These are phyloP conservation scores for Pneumocystis canis DNA, from an alignment of 1,139 yeast genomes.

Conservation along the genomic window DNA sequence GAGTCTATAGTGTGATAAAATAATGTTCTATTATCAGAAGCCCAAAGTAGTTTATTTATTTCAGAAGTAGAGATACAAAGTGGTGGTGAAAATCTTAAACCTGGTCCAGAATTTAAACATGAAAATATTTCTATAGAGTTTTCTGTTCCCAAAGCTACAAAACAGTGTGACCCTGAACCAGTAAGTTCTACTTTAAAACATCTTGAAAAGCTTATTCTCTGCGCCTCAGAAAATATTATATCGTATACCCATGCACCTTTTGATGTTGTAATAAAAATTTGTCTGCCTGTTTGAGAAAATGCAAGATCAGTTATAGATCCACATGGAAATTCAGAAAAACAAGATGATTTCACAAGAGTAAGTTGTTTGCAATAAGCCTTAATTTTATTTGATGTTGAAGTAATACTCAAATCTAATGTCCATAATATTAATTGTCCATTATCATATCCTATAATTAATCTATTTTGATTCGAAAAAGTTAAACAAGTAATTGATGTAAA, in stretches of 20 bases:
- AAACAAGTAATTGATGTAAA: not conserved
- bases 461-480: not conserved
- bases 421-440: not conserved
- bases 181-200: not conserved
- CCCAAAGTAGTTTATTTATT: not conserved
- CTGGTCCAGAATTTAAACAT: not conserved
- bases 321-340: not conserved
- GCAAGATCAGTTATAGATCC: not conserved
- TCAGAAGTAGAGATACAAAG: not conserved
- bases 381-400: not conserved
- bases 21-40: not conserved
- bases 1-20: not conserved
- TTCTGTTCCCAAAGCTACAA: not conserved
- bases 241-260: not conserved
- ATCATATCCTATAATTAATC: not conserved
- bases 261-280: not conserved
- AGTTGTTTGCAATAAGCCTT: not conserved
- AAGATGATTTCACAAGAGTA: not conserved
- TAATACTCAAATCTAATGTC: not conserved
- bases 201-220: not conserved
- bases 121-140: constrained; percentile 1
- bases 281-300: constrained; percentile 1
- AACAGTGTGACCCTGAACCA: not conserved
- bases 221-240: not conserved
- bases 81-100: not conserved